phyloP scores from a whole-genome alignment of 2,329 filamentous ascomycete genomes.

The Gremmenia infestans region DNA sequence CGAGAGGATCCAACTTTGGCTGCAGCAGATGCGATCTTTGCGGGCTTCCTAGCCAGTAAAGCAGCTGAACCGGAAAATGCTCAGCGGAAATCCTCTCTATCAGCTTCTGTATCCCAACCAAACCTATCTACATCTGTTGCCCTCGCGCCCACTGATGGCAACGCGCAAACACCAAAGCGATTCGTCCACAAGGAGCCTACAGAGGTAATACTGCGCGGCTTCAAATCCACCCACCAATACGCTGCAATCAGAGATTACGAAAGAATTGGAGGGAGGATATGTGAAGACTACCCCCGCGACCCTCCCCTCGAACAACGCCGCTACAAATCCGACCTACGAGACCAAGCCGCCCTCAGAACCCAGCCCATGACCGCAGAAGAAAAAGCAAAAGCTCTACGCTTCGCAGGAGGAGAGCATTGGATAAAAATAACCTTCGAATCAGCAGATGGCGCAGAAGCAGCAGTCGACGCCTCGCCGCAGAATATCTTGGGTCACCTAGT shows the following conservation, averaged over 20 bases:
- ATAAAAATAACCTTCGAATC: constrained; percentile 82
- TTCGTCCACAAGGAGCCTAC: constrained; percentile 51
- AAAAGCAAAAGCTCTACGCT: constrained; percentile 72
- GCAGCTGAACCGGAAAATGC: constrained; percentile 27
- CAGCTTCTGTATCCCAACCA: constrained; percentile 30
- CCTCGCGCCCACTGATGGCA: constrained; percentile 24
- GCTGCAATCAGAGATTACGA: constrained; percentile 88
- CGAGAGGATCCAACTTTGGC: constrained; percentile 58
- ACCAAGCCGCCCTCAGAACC: constrained; percentile 64
- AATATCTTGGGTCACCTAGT: constrained; percentile 66
- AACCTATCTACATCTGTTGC: constrained; percentile 33
- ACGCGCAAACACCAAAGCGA: constrained; percentile 19
- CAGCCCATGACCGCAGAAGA: constrained; percentile 65
- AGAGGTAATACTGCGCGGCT: constrained; percentile 83
- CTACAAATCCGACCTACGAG: constrained; percentile 70
- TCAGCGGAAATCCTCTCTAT: constrained; percentile 30
- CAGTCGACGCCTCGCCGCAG: constrained; percentile 66
- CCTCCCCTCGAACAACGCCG: constrained; percentile 66
- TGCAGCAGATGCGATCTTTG: constrained; percentile 58
- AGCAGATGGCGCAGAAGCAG: constrained; percentile 63
- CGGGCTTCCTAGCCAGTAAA: constrained; percentile 49
- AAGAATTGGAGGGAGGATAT: constrained; percentile 76
- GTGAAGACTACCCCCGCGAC: constrained; percentile 87
- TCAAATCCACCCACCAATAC: constrained; percentile 66
- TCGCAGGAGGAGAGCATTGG: constrained; percentile 85